Conservation (phyloP, 257 asterid species). For the Haberlea rhodopensis region DNA sequence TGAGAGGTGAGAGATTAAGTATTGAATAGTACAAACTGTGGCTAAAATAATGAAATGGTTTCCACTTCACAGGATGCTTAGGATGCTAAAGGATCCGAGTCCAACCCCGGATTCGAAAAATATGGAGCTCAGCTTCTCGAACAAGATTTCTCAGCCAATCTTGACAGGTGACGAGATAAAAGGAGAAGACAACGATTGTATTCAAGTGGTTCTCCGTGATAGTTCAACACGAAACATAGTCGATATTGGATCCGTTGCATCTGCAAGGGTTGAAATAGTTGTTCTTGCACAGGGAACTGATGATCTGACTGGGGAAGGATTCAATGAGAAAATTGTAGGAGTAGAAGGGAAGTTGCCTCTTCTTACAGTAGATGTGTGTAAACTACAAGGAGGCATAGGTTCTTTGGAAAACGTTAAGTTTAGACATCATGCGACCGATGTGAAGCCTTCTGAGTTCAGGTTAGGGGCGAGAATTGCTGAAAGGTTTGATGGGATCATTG, state of each 20-base stretch:
- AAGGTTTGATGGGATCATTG: slow-evolving; percentile 4
- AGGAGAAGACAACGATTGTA: slow-evolving; percentile 25
- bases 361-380: slow-evolving; percentile 31
- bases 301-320: slow-evolving; percentile 25
- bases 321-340: slow-evolving; percentile 16
- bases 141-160: slow-evolving; percentile 30
- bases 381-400: slow-evolving; percentile 29
- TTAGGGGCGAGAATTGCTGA: slow-evolving; percentile 30
- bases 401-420: slow-evolving; percentile 25
- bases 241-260: slow-evolving; percentile 34
- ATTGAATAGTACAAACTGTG: no score
- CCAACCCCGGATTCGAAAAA: slow-evolving; percentile 20
- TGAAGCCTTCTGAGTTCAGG: slow-evolving; percentile 21
- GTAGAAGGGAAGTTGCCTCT: slow-evolving; percentile 28
- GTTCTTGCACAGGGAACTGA: slow-evolving; percentile 29
- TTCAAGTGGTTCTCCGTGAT: slow-evolving; percentile 42
- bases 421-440: slow-evolving; percentile 15
- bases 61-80: slow-evolving; percentile 26
- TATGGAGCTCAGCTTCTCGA: slow-evolving; percentile 39
- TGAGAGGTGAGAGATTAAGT: no score
- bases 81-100: slow-evolving; percentile 18
- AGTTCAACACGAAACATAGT: slow-evolving; percentile 22
- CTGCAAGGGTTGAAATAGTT: slow-evolving; percentile 40
- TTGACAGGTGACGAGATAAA: slow-evolving; percentile 37
- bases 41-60: no score